Evolutionary conservation across 306 rosid species (phyloP), one percentile per base, ranked within the genome.

Genomic region (Hylodesmum podocarpum): DNA sequence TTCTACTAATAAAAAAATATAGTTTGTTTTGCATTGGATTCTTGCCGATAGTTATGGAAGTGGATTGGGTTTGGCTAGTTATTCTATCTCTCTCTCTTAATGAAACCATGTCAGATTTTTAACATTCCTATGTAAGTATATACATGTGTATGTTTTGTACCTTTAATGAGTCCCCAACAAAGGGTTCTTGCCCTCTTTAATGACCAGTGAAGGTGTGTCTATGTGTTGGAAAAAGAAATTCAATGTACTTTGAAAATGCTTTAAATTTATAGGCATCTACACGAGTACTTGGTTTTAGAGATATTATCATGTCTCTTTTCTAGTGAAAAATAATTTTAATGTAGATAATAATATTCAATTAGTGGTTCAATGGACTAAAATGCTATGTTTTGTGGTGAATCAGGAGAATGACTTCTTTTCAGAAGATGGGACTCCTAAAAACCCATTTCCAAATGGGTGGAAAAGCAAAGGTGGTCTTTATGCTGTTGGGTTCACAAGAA

Each of bases 401-500:
- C 86, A 95, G 98, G 97, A 90, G 33, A 89, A 88, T 64, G 97
- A 90, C 0, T 84, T 90, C 67, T 95, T 95, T 84, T 85, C 96
- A 5, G 61, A 81, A 8, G 97, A 95, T 73, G 97, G 98, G 66
- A 76, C 86, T 33, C 97, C 96, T 9, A 95, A 71, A 72, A 78
- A 89, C 44, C 87, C 90, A 83, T 92, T 95, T 58, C 98, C 96
- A 73, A 90, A 90, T 86, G 96, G 97, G 6, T 95, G 97, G 98
- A 95, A 92, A 81, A 96, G 97, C 14, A 95, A 89, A 22, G 87
- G 58, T 39, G 97, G 97, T 22, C 88, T 95, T 0, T 95, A 92
- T 70, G 97, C 97, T 3, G 98, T 95, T 54, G 98, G 98, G 70
- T 95, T 95, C 78, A 90, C 98, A 70, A 87, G 91, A 78, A 95